These are phyloP conservation scores for Saprolegnia diclina DNA, from an alignment of 352 stramenopile species.

Conservation along the genomic window DNA sequence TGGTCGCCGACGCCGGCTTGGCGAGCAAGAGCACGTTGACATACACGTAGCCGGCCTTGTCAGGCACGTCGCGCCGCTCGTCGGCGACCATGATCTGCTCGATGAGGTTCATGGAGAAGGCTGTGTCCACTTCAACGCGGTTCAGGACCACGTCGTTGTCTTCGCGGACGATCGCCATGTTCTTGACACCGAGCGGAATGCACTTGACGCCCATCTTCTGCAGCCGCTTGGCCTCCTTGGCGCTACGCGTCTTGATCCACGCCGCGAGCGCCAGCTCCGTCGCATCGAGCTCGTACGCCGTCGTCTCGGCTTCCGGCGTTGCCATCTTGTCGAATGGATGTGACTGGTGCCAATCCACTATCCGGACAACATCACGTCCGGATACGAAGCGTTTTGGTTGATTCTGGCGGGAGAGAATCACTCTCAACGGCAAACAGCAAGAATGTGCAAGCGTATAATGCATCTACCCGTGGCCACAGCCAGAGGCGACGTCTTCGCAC, in stretches of 20 bases:
- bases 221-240: neutral
- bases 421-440: too few relatives aligned
- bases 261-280: neutral
- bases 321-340: neutral
- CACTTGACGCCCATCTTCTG: conserved; percentile 4
- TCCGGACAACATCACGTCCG: neutral
- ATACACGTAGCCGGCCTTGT: conserved; percentile 10
- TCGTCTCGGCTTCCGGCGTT: neutral
- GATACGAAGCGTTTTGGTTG: too few relatives aligned
- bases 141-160: conserved; percentile 8
- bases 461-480: too few relatives aligned
- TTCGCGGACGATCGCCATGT: conserved; percentile 19
- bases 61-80: neutral
- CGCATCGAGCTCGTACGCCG: conserved; percentile 3
- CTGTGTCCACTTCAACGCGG: conserved; percentile 20
- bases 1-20: neutral
- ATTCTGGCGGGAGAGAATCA: too few relatives aligned
- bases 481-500: too few relatives aligned
- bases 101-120: conserved; percentile 19
- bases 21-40: conserved; percentile 14
- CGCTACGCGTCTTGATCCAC: conserved; percentile 5
- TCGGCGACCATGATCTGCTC: conserved; percentile 17
- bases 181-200: conserved; percentile 10
- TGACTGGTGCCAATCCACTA: neutral
- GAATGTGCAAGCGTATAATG: too few relatives aligned